A percentile compares a stretch with the other conserved stretches of the same genome.
Evolutionary conservation across 2,329 filamentous ascomycete species (phyloP).

Genomic region (Parastagonospora avenae): DNA sequence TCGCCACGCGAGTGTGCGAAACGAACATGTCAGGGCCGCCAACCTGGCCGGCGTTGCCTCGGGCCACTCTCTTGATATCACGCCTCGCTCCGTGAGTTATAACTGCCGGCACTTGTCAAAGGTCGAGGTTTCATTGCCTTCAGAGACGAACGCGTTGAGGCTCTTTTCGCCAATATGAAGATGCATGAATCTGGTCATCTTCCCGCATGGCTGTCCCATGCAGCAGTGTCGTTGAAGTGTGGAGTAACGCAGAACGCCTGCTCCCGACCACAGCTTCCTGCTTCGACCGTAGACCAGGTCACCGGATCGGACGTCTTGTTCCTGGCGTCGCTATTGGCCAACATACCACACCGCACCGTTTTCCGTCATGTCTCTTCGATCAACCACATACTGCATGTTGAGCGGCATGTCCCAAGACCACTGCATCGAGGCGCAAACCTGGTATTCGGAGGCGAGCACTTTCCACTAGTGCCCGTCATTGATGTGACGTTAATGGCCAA

Average conservation of each 20-base stretch:
- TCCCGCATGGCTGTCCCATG: not conserved
- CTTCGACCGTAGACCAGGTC: slow-evolving; percentile 31
- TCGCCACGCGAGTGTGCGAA: not conserved
- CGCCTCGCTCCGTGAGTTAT: too few species aligned
- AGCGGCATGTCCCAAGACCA: slow-evolving; percentile 16
- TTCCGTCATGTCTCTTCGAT: slow-evolving; percentile 39
- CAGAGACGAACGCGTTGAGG: not conserved
- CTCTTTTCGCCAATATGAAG: not conserved
- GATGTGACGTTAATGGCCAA: slow-evolving; percentile 19
- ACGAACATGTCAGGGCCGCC: not conserved
- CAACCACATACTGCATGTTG: slow-evolving; percentile 22
- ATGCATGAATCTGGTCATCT: not conserved
- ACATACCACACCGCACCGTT: slow-evolving; percentile 34
- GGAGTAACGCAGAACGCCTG: slow-evolving; percentile 22
- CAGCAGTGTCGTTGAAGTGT: slow-evolving; percentile 9
- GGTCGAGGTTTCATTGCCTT: not conserved
- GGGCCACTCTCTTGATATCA: too few species aligned
- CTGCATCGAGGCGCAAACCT: slow-evolving; percentile 17
- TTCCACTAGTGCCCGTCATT: slow-evolving; percentile 21
- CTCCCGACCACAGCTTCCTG: slow-evolving; percentile 10
- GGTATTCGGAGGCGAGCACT: slow-evolving; percentile 22
- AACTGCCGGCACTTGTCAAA: too few species aligned
- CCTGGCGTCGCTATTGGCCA: slow-evolving; percentile 21
- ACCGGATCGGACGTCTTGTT: slow-evolving; percentile 13
- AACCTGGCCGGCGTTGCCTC: not conserved